Evolutionary conservation across 768 basidiomycete genomes (phyloP).

Genomic region (Thelephora aurantiotincta): DNA sequence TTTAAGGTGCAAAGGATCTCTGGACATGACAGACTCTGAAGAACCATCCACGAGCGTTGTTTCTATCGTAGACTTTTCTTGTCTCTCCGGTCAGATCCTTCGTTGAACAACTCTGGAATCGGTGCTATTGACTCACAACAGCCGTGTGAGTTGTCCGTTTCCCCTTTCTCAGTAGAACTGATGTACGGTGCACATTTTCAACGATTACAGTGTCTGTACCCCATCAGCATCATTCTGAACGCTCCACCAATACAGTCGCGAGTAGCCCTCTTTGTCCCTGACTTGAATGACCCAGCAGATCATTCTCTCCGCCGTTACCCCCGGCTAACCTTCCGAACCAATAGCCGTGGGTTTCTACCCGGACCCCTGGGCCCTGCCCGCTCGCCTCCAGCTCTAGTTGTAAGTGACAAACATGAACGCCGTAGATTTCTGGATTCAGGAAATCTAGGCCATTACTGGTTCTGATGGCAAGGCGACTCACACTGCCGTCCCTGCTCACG

Average conservation of each 20-base stretch:
- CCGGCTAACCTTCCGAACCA: background rate
- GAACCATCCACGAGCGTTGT: no score
- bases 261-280: constrained; percentile 28
- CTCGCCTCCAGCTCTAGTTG: constrained; percentile 1
- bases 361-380: background rate
- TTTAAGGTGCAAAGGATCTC: no score
- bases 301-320: background rate
- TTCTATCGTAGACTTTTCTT: constrained; percentile 30
- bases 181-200: constrained; percentile 23
- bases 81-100: background rate
- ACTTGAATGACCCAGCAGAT: constrained; percentile 10
- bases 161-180: background rate
- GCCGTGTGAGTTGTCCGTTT: constrained; percentile 27
- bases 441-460: constrained; percentile 26
- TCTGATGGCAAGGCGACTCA: constrained; percentile 36
- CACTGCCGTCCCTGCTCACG: no score
- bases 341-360: constrained; percentile 7
- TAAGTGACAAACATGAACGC: background rate
- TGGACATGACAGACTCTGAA: no score
- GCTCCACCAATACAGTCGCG: constrained; percentile 4
- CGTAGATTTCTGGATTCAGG: background rate
- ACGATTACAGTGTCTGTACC: constrained; percentile 32
- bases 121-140: constrained; percentile 38
- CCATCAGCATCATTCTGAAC: background rate
- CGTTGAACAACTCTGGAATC: constrained; percentile 26